Evolutionary conservation across 768 basidiomycete genomes (phyloP), one percentile per base, ranked within the genome.

Genomic region (Xerocomus potaroensis): DNA sequence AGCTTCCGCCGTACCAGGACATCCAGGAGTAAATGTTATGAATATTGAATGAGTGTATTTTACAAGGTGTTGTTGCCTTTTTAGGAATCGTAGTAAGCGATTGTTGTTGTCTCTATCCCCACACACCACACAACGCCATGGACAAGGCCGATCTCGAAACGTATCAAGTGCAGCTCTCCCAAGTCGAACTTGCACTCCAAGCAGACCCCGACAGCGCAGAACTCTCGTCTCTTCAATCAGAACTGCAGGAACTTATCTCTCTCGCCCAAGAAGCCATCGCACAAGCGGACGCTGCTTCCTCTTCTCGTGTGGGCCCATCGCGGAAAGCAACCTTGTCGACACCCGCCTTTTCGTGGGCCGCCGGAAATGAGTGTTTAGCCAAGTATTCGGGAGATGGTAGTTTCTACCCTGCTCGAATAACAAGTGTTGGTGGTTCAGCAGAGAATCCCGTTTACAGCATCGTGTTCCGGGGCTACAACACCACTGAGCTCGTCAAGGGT

Each of bases 371-470:
- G 52, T 88, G 87, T 59, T 71, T 91, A 22, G 89, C 89, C 22
- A 87, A 87, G 67, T 93, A 90, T 69, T 85, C 88, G 8, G 79
- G 77, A 31, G 92, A 94, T 66, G 84, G 85, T 34, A 71, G 73
- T 50, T 93, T 86, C 82, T 94, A 94, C 64, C 87, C 92, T 33
- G 92, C 91, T 32, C 81, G 89, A 22, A 89, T 95, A 69, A 87
- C 83, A 16, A 84, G 82, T 38, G 75, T 94, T 42, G 87, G 87
- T 48, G 91, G 91, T 35, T 83, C 88, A 22, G 69, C 78, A 45
- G 86, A 89, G 46, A 87, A 91, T 59, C 79, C 84, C 14, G 84
- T 88, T 48, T 95, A 88, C 72, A 90, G 83, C 64, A 85, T 95
- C 59, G 77, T 92, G 29, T 95, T 92, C 76, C 88, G 89, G 62